phyloP scores from a whole-genome alignment of 2,329 filamentous ascomycete genomes.

The Pseudocercospora musae region DNA sequence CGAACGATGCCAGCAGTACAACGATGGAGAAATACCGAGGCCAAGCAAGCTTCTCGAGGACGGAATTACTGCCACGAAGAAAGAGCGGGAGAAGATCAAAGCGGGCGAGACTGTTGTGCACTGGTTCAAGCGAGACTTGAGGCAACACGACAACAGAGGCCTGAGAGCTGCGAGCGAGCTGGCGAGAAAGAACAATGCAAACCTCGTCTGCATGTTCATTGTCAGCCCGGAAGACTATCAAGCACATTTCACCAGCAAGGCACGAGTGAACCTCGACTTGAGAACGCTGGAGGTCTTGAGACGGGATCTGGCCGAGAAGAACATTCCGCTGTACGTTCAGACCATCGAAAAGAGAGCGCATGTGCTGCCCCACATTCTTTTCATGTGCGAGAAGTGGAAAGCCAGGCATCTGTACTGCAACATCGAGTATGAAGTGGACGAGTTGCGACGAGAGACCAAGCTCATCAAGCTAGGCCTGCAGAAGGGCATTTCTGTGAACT shows the following conservation, averaged over 20 bases:
- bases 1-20: conserved; percentile 71
- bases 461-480: conserved; percentile 61
- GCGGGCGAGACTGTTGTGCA: conserved; percentile 68
- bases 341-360: conserved; percentile 63
- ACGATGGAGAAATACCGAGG: conserved; percentile 62
- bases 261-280: conserved; percentile 77
- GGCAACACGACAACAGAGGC: conserved; percentile 69
- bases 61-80: conserved; percentile 60
- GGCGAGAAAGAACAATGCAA: conserved; percentile 65
- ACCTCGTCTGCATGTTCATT: conserved; percentile 74
- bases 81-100: conserved; percentile 50
- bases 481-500: conserved; percentile 65
- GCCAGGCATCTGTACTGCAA: conserved; percentile 76
- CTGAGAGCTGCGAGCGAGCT: conserved; percentile 64
- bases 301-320: conserved; percentile 62
- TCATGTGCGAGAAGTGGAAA: conserved; percentile 68
- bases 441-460: conserved; percentile 71
- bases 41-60: conserved; percentile 67
- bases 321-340: conserved; percentile 76
- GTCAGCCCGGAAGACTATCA: conserved; percentile 80
- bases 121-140: conserved; percentile 86
- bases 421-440: conserved; percentile 89
- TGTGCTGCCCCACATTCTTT: conserved; percentile 60
- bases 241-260: conserved; percentile 70
- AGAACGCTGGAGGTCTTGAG: conserved; percentile 65